Evolutionary conservation across 495 filamentous ascomycete species (phyloP).

Genomic region (Collariella sp.): DNA sequence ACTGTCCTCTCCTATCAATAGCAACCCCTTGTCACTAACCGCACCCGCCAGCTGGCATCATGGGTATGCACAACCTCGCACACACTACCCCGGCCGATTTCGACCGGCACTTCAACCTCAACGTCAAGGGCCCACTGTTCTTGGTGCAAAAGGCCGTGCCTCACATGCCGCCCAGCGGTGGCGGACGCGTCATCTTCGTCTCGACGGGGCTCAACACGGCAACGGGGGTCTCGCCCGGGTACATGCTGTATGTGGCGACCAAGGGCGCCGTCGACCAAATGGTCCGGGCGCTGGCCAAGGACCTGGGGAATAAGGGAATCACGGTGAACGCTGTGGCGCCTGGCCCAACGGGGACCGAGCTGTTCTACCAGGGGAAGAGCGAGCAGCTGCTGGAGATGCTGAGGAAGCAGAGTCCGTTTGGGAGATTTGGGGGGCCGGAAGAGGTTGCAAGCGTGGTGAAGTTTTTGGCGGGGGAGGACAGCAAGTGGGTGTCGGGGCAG

Average conservation of each 20-base stretch:
- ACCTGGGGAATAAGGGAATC: constrained; percentile 52
- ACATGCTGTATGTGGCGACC: constrained; percentile 52
- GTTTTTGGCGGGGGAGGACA: constrained; percentile 44
- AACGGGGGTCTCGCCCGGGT: constrained; percentile 45
- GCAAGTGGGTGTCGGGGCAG: constrained; percentile 60
- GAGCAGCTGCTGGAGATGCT: constrained; percentile 50
- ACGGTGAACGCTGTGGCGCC: constrained; percentile 57
- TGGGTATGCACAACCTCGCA: constrained; percentile 48
- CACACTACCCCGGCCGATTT: constrained; percentile 51
- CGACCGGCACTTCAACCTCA: constrained; percentile 46
- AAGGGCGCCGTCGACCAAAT: constrained; percentile 70
- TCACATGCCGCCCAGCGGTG: constrained; percentile 50
- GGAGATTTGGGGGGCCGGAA: constrained; percentile 49
- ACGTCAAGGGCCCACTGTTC: constrained; percentile 64
- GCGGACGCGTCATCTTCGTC: constrained; percentile 53
- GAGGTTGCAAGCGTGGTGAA: constrained; percentile 52
- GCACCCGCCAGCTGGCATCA: constrained; percentile 37
- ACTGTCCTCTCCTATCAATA: background rate
- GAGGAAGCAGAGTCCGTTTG: constrained; percentile 44
- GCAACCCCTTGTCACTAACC: background rate
- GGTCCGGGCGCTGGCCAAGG: constrained; percentile 54
- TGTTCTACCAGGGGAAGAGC: constrained; percentile 55
- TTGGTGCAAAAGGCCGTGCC: constrained; percentile 54
- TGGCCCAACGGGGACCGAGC: constrained; percentile 57
- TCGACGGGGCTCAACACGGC: constrained; percentile 44